Base-by-base conservation (phyloP, 2,329 filamentous ascomycete species). In the Knoxdaviesia proteae region DNA sequence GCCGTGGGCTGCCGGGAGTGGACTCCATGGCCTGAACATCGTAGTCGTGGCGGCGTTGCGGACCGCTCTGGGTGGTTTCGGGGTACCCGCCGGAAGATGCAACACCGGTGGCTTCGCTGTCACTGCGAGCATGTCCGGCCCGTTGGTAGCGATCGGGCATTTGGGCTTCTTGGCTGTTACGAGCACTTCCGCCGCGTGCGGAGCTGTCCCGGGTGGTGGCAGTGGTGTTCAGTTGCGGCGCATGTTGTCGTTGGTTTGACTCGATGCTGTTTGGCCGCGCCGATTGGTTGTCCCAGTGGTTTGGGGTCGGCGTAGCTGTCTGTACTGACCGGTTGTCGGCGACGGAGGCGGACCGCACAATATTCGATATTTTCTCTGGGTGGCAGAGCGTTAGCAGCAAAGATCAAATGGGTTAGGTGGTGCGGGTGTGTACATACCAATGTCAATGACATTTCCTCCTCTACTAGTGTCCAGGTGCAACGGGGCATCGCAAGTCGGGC, bases 11-110 rank as follows among this genome's bases (percentile, higher is more conserved):
- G 48, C 74, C 72, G 11, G 92, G 68, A 34, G 77, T 80, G 0
- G 83, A 84, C 58, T 94, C 88, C 84, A 94, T 94, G 4, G 87
- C 86, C 57, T 96, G 88, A 10, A 94, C 74, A 54, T 96, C 90
- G 54, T 94, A 96, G 56, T 96, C 88, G 54, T 94, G 86, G 44
- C 81, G 79, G 51, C 87, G 74, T 36, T 71, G 69, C 35, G 73
- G 73, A 6, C 71, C 72, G 52, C 74, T 79, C 51, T 83, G 76
- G 10, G 76, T 75, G 3, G 78, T 78, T 48, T 88, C 82, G 31
- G 77, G 71, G 54, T 92, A 94, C 39, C 87, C 84, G 29, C 70
- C 75, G 1, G 83, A 86, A 1, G 84, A 90, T 7, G 76, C 68
- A 31, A 72, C 65, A 10, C 80, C 80, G 3, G 81, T 86, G 1